Conservation (phyloP, 306 rosid species). For the Lupinus albus region DNA sequence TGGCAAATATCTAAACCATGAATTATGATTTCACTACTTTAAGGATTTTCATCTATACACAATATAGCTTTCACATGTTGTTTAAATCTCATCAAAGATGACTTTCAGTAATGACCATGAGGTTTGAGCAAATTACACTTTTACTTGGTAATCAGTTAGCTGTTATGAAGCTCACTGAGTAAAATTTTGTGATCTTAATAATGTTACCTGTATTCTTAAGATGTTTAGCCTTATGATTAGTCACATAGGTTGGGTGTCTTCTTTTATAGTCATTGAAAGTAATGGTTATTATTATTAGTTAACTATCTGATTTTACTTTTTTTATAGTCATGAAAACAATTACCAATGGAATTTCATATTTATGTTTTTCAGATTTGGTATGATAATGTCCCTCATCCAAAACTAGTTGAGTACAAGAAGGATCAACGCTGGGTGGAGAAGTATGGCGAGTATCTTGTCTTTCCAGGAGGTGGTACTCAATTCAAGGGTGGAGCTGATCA, state of each 20-base stretch:
- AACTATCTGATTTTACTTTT: constrained; percentile 1
- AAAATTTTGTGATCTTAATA: neutral
- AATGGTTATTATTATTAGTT: constrained; percentile 7
- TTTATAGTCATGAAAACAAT: constrained; percentile 7
- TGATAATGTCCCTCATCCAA: constrained; percentile 83
- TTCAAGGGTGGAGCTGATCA: constrained; percentile 86
- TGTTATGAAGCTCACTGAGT: neutral
- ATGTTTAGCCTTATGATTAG: constrained; percentile 27
- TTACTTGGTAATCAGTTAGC: neutral
- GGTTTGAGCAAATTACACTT: constrained; percentile 4
- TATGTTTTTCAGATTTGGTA: constrained; percentile 73
- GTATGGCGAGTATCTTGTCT: constrained; percentile 70
- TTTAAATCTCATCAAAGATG: neutral
- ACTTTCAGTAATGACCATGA: neutral
- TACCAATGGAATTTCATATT: constrained; percentile 20
- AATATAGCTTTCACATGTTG: neutral
- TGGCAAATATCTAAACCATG: neutral
- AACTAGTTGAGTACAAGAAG: constrained; percentile 96
- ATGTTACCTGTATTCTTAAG: constrained; percentile 1
- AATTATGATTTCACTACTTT: neutral
- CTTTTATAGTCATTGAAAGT: constrained; percentile 2
- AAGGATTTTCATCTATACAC: neutral
- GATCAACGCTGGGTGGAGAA: constrained; percentile 87
- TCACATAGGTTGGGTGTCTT: constrained; percentile 13
- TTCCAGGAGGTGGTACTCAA: constrained; percentile 98